Evolutionary conservation across 2,329 filamentous ascomycete species (phyloP).

Genomic region (Cadophora luteo-olivacea): DNA sequence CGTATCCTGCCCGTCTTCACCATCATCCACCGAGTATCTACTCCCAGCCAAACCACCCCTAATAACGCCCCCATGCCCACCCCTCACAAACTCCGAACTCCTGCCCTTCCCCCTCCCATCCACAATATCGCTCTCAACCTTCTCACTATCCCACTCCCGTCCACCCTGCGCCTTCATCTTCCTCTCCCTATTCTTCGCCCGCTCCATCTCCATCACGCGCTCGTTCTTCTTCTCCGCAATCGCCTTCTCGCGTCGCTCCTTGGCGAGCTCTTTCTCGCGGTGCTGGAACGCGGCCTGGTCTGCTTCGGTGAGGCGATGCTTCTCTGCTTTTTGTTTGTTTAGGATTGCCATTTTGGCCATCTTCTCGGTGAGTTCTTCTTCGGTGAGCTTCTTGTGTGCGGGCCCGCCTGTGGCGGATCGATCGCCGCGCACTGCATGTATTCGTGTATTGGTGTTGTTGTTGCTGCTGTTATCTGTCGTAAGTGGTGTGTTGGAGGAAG

Average conservation of each 20-base stretch:
- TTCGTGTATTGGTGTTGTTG: conserved; percentile 30
- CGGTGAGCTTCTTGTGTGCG: conserved; percentile 65
- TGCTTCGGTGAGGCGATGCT: conserved; percentile 70
- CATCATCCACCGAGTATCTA: conserved; percentile 29
- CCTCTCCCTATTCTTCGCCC: conserved; percentile 44
- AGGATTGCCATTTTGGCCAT: conserved; percentile 67
- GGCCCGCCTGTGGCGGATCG: conserved; percentile 59
- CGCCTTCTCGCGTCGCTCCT: conserved; percentile 49
- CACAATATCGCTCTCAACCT: conserved; percentile 43
- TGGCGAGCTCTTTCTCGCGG: conserved; percentile 64
- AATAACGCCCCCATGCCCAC: conserved; percentile 42
- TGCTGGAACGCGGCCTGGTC: conserved; percentile 69
- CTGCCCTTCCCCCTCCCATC: conserved; percentile 38
- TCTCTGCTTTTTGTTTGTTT: conserved; percentile 63
- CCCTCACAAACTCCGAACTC: conserved; percentile 41
- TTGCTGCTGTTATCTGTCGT: conserved; percentile 23
- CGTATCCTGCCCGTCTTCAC: conserved; percentile 17
- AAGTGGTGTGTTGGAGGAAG: conserved; percentile 17
- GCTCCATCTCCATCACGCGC: conserved; percentile 44
- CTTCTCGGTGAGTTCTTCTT: conserved; percentile 66
- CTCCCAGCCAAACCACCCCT: conserved; percentile 36
- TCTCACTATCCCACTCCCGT: conserved; percentile 46
- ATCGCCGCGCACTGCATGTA: conserved; percentile 58
- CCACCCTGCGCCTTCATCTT: conserved; percentile 45
- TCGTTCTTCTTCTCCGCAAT: conserved; percentile 41